These are phyloP conservation scores for Kluyveromyces lactis DNA, from an alignment of 805 yeast genomes.

Conservation along the genomic window DNA sequence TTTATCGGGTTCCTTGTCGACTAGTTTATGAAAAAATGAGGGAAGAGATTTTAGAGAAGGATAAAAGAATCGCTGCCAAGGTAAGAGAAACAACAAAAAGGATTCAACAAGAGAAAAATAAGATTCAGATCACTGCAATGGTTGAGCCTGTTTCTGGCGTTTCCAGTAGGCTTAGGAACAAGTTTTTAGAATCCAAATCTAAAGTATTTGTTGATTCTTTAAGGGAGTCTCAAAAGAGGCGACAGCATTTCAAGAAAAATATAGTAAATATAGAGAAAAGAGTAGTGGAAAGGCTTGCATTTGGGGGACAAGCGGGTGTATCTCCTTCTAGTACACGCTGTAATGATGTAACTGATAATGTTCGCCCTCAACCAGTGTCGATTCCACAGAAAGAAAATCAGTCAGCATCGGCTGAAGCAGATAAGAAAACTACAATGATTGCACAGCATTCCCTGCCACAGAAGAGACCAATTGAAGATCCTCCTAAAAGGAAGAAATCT, in stretches of 20 bases:
- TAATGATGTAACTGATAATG: no score
- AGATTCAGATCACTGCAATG: constrained; percentile 24
- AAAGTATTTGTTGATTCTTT: constrained; percentile 14
- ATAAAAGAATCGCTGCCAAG: constrained; percentile 29
- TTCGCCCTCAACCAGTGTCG: no score
- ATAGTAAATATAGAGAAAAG: constrained; percentile 11
- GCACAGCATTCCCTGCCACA: neutral
- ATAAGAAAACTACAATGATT: no score
- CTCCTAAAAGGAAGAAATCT: constrained; percentile 1
- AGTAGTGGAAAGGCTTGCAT: constrained; percentile 22
- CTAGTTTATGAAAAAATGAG: constrained; percentile 28
- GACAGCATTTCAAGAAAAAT: constrained; percentile 15
- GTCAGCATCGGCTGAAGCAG: no score
- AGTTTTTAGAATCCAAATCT: constrained; percentile 7
- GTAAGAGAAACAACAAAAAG: constrained; percentile 26
- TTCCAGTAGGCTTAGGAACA: constrained; percentile 7
- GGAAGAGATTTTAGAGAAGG: constrained; percentile 27
- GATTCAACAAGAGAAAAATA: constrained; percentile 25
- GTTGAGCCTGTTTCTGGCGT: constrained; percentile 15
- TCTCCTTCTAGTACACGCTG: no score
- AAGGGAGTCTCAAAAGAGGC: constrained; percentile 15
- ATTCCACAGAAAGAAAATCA: no score
- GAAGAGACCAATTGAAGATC: neutral
- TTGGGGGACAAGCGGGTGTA: constrained; percentile 26
- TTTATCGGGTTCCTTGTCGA: constrained; percentile 29